Conservation (phyloP, 1,284 basidiomycete species). For the Cutaneotrichosporon daszewskae region DNA sequence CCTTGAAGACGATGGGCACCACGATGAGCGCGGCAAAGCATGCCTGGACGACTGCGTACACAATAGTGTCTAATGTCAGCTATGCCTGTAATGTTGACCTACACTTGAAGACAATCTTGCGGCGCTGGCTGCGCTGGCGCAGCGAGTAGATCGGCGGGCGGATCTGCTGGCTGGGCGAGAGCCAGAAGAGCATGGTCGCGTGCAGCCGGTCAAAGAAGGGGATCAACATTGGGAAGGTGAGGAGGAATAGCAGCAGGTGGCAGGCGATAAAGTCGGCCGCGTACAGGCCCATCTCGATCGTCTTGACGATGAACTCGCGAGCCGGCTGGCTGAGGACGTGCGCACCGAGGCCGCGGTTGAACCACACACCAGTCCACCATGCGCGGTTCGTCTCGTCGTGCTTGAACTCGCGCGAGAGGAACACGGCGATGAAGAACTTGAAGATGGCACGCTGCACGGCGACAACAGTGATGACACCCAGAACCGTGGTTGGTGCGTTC, state of each 20-base stretch:
- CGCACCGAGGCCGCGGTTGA: conserved; percentile 78
- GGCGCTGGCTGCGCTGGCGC: conserved; percentile 77
- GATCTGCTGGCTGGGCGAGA: conserved; percentile 70
- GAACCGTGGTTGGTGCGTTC: conserved; percentile 83
- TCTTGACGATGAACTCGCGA: conserved; percentile 91
- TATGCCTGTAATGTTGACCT: conserved; percentile 38
- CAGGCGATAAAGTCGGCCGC: conserved; percentile 64
- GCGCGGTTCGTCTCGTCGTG: conserved; percentile 94
- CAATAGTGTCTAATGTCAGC: conserved; percentile 54
- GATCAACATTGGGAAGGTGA: conserved; percentile 73
- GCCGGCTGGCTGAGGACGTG: conserved; percentile 89
- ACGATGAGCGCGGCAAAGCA: conserved; percentile 65
- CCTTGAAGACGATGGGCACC: conserved; percentile 53
- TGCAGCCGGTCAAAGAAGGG: conserved; percentile 83
- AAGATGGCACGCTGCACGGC: conserved; percentile 82
- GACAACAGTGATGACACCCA: conserved; percentile 80
- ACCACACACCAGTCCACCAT: conserved; percentile 96
- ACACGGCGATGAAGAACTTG: conserved; percentile 85
- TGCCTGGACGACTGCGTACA: conserved; percentile 71
- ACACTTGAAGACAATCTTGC: conserved; percentile 65
- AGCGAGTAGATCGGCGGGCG: conserved; percentile 86
- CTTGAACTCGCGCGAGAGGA: conserved; percentile 92
- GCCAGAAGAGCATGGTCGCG: conserved; percentile 71
- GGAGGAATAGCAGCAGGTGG: conserved; percentile 62
- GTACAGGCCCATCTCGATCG: conserved; percentile 92